Base-by-base conservation (phyloP, 345 rosid species). In the Dimocarpus longan region DNA sequence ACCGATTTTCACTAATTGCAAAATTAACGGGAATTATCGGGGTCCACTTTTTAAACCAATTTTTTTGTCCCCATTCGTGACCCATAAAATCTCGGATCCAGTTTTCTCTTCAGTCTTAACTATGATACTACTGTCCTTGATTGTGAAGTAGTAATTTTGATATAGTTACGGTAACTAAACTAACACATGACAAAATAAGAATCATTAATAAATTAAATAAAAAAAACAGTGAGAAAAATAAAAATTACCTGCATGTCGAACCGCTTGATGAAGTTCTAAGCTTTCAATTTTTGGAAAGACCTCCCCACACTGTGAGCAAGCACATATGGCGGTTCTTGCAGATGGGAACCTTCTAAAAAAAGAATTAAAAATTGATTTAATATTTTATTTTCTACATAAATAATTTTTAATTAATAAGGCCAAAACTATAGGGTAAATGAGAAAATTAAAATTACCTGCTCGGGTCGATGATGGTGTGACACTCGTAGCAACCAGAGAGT, bases 401-500 rank as follows among this genome's bases (percentile, higher is more conserved):
- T 5, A 39, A 57, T 10, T 21, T 11, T 16, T 8, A 52, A 52
- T 15, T 42, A 40, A 42, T 7, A 8, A 28, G 19, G 22, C 16
- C 18, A 54, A 9, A 42, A 54, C 50, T 16, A 16, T 16, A 21
- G 37, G 4, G 3, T n/a, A 66, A 70, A 26, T 8, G 46, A 26
- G n/a, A 65, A 37, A 32, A 50, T 28, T 19, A 6, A 8, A 10
- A 59, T 10, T 70, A 96, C 99, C 98, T 90, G 95, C 93, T 87
- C 28, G 98, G 97, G 87, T 96, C 99, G 78, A 94, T 92, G 81
- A 94, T 91, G 88, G 88, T 91, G 86, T 85, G 98, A 80, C 99
- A 96, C 79, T 96, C 99, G 54, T 96, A 94, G 66, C 99, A 96
- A 60, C 99, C 95, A 50, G 99, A 96, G 81, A 96, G 97, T 82